Percentiles rank a stretch among this genome's conserved stretches.
phyloP scores from a whole-genome alignment of 495 filamentous ascomycete genomes.

The Collariella sp. region DNA sequence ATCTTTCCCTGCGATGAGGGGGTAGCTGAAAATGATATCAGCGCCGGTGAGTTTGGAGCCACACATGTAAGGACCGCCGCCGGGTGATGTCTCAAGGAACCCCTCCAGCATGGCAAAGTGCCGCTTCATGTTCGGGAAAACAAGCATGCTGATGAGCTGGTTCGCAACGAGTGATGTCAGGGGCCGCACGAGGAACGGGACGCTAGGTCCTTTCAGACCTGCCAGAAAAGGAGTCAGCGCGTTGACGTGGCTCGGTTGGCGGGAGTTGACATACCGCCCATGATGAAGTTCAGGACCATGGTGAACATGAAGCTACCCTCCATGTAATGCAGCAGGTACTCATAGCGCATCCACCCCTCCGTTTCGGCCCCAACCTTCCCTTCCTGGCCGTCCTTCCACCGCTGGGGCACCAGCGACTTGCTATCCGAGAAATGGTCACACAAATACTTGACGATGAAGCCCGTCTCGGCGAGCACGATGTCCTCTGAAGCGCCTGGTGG shows the following conservation, averaged over 20 bases:
- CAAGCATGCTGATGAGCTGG: constrained; percentile 49
- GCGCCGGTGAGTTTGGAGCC: constrained; percentile 62
- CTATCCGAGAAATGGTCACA: constrained; percentile 55
- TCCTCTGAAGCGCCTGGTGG: constrained; percentile 37
- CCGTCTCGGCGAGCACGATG: constrained; percentile 68
- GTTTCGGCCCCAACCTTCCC: constrained; percentile 56
- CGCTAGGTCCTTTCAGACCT: constrained; percentile 47
- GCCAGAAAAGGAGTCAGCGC: background rate
- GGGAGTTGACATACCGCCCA: constrained; percentile 17
- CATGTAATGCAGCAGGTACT: constrained; percentile 70
- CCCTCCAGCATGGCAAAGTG: constrained; percentile 65
- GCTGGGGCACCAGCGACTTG: constrained; percentile 51
- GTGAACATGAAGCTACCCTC: constrained; percentile 73
- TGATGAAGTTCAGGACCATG: constrained; percentile 50
- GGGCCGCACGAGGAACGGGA: constrained; percentile 78
- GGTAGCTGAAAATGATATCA: constrained; percentile 72
- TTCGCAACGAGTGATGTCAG: constrained; percentile 55
- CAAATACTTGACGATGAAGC: constrained; percentile 71
- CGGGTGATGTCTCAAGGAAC: constrained; percentile 57
- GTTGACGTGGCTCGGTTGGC: background rate
- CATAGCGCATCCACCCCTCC: constrained; percentile 65
- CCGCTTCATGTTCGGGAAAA: constrained; percentile 55
- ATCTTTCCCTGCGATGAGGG: constrained; percentile 49
- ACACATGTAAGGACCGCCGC: constrained; percentile 57
- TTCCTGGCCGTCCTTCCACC: constrained; percentile 51